Evolutionary conservation across 1,284 basidiomycete species (phyloP), one percentile per base, ranked within the genome.

Genomic region (Cutaneotrichosporon sp.): DNA sequence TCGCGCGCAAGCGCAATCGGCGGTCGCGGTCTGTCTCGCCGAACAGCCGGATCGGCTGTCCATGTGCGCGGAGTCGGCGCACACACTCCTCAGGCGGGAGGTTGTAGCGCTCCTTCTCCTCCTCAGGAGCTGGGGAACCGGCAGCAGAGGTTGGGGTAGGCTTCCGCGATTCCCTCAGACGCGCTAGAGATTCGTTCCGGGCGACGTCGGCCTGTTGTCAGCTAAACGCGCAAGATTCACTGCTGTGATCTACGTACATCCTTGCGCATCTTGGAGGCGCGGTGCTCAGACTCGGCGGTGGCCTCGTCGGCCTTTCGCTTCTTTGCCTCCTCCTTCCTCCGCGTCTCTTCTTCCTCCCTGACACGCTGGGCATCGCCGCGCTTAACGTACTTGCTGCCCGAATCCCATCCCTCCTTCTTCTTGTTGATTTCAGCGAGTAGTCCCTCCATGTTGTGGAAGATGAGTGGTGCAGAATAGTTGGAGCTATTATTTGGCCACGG

Each of bases 21-120:
- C 94, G 81, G 44, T 97, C 96, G 74, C 90, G 90, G 77, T 98
- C 94, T 0, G 86, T 84, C 72, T 99, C 96, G 37, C 86, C 96
- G 68, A 99, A 99, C 3, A 98, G 78, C 9, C 91, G 83, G 57
- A 98, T 89, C 3, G 96, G 96, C 69, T 98, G 90, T 24, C 89
- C 90, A 70, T 94, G 94, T 24, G 82, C 79, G 32, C 96, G 85
- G 24, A 99, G 81, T 12, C 96, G 83, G 7, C 88, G 84, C 49
- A 93, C 79, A 24, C 88, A 90, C 68, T 99, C 96, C 55, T 92
- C 88, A 53, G 91, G 89, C 2, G 93, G 90, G 46, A 97, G 88
- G 70, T 91, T 92, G 79, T 93, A 97, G 1, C 48, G 52, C 82
- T 80, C 67, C 82, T 76, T 47, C 80, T 78, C 54, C 76, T 71